phyloP scores from a whole-genome alignment of 768 basidiomycete species.

The Cyathus striatus region DNA sequence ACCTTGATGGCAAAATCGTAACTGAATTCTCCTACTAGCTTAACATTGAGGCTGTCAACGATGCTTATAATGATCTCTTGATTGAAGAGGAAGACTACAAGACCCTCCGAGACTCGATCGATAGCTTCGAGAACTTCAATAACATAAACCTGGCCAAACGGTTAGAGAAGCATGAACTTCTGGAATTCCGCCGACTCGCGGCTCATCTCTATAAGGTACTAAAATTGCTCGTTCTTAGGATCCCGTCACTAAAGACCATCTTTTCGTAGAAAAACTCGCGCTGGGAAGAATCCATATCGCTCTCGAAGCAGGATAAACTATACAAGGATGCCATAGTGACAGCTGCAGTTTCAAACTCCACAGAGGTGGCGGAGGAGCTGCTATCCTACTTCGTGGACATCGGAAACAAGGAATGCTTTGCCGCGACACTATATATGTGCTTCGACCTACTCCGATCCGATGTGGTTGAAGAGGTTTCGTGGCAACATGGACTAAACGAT shows the following conservation, averaged over 20 bases:
- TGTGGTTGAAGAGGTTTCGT: conserved; percentile 89
- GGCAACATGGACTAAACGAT: conserved; percentile 94
- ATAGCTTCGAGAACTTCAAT: conserved; percentile 98
- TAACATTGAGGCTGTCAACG: conserved; percentile 96
- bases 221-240: background rate
- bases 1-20: no score
- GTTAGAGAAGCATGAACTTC: conserved; percentile 83
- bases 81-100: conserved; percentile 99
- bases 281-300: conserved; percentile 94
- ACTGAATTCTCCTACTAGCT: no score
- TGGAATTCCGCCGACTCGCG: conserved; percentile 94
- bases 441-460: conserved; percentile 95
- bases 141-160: conserved; percentile 81
- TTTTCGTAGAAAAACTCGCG: conserved; percentile 76
- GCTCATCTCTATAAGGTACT: conserved; percentile 92
- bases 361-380: conserved; percentile 91
- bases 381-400: conserved; percentile 97
- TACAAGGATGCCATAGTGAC: conserved; percentile 97
- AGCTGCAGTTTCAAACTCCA: conserved; percentile 77
- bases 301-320: conserved; percentile 94
- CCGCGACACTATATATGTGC: conserved; percentile 83
- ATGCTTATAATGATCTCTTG: conserved; percentile 95
- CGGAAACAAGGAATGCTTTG: conserved; percentile 97
- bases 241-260: background rate
- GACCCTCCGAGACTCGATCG: conserved; percentile 94